phyloP scores from a whole-genome alignment of 495 filamentous ascomycete genomes.

The Xylaria telfairii region DNA sequence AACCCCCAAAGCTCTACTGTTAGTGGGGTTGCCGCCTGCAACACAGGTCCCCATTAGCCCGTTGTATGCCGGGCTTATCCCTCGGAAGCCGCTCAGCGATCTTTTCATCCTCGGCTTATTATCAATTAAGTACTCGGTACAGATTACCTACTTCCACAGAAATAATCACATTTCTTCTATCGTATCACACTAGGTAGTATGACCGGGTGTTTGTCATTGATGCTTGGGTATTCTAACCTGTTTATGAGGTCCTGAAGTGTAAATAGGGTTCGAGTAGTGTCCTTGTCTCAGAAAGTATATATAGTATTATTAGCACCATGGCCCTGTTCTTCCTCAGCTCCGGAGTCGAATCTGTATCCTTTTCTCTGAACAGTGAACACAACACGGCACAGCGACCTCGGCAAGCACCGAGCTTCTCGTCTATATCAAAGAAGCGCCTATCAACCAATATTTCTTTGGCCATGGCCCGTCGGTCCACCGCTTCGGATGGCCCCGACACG shows the following conservation, averaged over 20 bases:
- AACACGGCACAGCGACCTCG: neutral
- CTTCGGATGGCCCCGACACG: conserved; percentile 15
- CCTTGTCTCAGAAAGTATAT: neutral
- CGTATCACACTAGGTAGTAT: neutral
- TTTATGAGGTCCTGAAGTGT: neutral
- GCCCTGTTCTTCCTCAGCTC: neutral
- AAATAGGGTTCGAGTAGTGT: neutral
- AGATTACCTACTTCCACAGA: no score
- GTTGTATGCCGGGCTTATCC: conserved; percentile 19
- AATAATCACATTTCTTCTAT: neutral
- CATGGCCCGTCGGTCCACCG: conserved; percentile 2
- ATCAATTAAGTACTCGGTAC: neutral
- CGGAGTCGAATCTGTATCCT: neutral
- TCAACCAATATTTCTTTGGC: neutral
- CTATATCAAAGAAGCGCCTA: neutral
- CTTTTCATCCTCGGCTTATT: conserved; percentile 1
- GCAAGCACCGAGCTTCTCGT: neutral
- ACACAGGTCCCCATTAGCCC: neutral
- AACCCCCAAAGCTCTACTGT: neutral
- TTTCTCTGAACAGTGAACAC: neutral
- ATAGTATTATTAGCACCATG: neutral
- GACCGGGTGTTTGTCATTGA: neutral
- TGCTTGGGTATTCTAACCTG: neutral
- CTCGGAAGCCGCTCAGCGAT: conserved; percentile 16
- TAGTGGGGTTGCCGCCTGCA: neutral